These are phyloP conservation scores for Yamadazyma conglobata DNA, from an alignment of 1,139 yeast genomes.

Conservation along the genomic window DNA sequence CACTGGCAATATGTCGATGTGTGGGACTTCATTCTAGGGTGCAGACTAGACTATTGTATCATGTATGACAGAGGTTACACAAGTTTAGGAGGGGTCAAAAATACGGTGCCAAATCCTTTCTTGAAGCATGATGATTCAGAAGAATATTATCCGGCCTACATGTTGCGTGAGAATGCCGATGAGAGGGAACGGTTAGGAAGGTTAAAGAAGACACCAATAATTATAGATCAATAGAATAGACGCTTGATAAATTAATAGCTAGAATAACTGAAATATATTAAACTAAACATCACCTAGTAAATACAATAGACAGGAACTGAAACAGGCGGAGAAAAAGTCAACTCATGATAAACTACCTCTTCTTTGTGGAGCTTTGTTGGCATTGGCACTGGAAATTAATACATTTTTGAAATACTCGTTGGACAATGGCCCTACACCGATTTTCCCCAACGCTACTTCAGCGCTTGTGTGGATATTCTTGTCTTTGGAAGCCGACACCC, in stretches of 20 bases:
- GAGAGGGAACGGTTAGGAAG: conserved; percentile 50
- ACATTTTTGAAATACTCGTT: conserved; percentile 43
- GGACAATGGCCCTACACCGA: conserved; percentile 79
- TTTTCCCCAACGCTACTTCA: conserved; percentile 68
- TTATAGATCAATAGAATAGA: conserved; percentile 2
- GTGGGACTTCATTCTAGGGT: conserved; percentile 62
- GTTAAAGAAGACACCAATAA: conserved; percentile 8
- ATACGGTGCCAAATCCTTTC: conserved; percentile 65
- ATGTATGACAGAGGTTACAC: conserved; percentile 80
- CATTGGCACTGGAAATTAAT: conserved; percentile 29
- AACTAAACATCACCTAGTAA: no score
- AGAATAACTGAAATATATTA: no score
- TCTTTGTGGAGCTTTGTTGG: conserved; percentile 21
- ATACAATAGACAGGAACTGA: no score
- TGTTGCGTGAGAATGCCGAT: conserved; percentile 54
- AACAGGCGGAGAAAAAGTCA: no score
- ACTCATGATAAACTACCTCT: conserved; percentile 17
- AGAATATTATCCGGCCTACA: conserved; percentile 63
- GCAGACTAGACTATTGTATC: conserved; percentile 56
- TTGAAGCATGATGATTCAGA: conserved; percentile 32
- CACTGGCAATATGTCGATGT: conserved; percentile 78
- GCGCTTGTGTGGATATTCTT: conserved; percentile 71
- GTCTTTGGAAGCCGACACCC: conserved; percentile 22
- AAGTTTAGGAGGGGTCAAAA: conserved; percentile 70
- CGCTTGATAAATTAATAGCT: not conserved